These are phyloP conservation scores for Pichia sp. DNA, from an alignment of 1,139 yeast species.

Conservation along the genomic window DNA sequence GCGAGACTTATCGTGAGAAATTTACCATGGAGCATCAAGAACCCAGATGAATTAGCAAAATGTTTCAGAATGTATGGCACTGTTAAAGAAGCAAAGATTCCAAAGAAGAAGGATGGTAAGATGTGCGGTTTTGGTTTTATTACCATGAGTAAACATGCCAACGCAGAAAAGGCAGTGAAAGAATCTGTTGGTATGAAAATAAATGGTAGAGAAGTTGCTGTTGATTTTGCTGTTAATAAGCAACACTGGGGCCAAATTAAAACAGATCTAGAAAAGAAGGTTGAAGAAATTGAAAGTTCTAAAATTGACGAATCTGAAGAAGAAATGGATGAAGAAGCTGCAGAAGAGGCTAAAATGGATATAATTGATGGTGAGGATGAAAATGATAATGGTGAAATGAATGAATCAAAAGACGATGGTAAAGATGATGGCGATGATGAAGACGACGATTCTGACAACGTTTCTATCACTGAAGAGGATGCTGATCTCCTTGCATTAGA, in stretches of 20 bases:
- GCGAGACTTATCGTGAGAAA: conserved; percentile 88
- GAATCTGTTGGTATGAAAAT: conserved; percentile 72
- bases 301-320: conserved; percentile 38
- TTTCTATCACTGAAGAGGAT: conserved; percentile 32
- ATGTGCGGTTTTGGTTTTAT: conserved; percentile 97
- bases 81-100: conserved; percentile 87
- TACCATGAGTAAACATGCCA: conserved; percentile 75
- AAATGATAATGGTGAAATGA: conserved; percentile 31
- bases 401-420: conserved; percentile 27
- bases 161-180: conserved; percentile 82
- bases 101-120: conserved; percentile 82
- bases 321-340: conserved; percentile 35
- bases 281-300: conserved; percentile 39
- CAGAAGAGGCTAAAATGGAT: conserved; percentile 24
- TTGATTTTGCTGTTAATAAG: conserved; percentile 90
- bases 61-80: conserved; percentile 78
- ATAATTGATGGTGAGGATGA: conserved; percentile 27
- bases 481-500: conserved; percentile 27
- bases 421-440: conserved; percentile 32
- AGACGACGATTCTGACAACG: conserved; percentile 30
- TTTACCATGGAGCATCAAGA: conserved; percentile 94
- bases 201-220: conserved; percentile 91
- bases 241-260: conserved; percentile 66
- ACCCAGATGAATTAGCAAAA: conserved; percentile 67
- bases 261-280: conserved; percentile 41